These are phyloP conservation scores for Pyricularia grisea DNA, from an alignment of 2,329 filamentous ascomycete genomes.

Conservation along the genomic window DNA sequence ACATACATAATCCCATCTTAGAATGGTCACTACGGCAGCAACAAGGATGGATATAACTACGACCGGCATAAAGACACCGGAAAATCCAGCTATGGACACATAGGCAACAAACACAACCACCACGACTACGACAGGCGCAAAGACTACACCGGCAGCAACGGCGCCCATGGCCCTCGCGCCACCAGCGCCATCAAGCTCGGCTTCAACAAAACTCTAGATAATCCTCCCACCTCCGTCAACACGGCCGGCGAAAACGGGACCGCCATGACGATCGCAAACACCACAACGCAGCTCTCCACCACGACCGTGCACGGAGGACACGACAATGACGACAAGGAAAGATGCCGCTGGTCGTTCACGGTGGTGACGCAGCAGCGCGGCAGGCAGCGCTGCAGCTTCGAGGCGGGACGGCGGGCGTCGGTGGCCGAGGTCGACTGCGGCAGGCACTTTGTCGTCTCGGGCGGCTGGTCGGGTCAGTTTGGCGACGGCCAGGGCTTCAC, in stretches of 20 bases:
- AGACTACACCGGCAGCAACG: background rate
- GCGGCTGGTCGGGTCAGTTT: constrained; percentile 47
- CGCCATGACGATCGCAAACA: background rate
- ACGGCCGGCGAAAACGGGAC: background rate
- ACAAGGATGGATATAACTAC: background rate
- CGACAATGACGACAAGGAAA: background rate
- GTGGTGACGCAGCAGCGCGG: background rate
- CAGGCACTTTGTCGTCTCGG: constrained; percentile 40
- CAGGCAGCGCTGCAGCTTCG: background rate
- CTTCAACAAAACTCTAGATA: background rate
- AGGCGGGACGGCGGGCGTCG: background rate
- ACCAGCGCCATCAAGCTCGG: background rate
- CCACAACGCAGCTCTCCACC: background rate
- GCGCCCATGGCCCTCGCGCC: background rate
- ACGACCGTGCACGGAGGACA: background rate
- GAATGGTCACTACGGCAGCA: background rate
- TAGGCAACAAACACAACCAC: background rate
- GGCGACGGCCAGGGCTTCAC: constrained; percentile 43
- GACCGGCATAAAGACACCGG: background rate
- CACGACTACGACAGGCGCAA: background rate
- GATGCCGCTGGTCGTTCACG: background rate
- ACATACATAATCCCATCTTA: background rate
- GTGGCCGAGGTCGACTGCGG: constrained; percentile 10
- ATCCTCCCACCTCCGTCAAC: background rate
- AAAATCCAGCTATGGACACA: background rate